phyloP scores from a whole-genome alignment of 306 rosid genomes.

The Gastrolobium bilobum region DNA sequence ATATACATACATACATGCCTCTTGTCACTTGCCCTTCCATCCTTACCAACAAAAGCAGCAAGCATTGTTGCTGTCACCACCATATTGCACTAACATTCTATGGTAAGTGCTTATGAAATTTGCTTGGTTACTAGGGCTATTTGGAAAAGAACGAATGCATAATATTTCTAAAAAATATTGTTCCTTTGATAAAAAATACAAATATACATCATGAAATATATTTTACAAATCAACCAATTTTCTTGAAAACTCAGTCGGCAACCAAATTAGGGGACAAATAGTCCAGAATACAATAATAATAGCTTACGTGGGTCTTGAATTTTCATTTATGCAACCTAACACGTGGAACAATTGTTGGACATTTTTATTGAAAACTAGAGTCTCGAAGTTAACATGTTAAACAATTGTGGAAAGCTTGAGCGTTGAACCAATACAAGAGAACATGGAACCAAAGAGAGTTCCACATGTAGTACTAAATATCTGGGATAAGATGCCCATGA shows the following conservation, averaged over 20 bases:
- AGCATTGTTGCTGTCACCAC: neutral
- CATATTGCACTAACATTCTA: slow-evolving; percentile 2
- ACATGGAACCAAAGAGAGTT: slow-evolving; percentile 14
- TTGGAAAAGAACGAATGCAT: neutral
- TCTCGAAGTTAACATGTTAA: neutral
- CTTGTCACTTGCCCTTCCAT: neutral
- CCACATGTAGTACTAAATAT: slow-evolving; percentile 24
- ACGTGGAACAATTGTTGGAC: slow-evolving; percentile 25
- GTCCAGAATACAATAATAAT: slow-evolving; percentile 1
- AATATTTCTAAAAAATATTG: neutral
- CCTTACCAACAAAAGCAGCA: slow-evolving; percentile 4
- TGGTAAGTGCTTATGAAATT: slow-evolving; percentile 6
- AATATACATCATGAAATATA: neutral
- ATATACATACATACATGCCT: neutral
- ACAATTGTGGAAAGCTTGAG: slow-evolving; percentile 11
- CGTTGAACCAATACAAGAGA: slow-evolving; percentile 24
- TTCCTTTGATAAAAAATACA: neutral
- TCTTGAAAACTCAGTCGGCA: too few relatives aligned
- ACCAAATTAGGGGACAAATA: neutral
- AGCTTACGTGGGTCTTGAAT: neutral
- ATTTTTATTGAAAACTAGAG: slow-evolving; percentile 27
- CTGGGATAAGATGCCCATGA: slow-evolving; percentile 41
- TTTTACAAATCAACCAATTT: neutral
- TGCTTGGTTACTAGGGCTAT: neutral
- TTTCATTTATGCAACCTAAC: neutral